Evolutionary conservation across 192 early-diverging fungal genomes (phyloP).

Genomic region (Rhizoclosmatium globosum): DNA sequence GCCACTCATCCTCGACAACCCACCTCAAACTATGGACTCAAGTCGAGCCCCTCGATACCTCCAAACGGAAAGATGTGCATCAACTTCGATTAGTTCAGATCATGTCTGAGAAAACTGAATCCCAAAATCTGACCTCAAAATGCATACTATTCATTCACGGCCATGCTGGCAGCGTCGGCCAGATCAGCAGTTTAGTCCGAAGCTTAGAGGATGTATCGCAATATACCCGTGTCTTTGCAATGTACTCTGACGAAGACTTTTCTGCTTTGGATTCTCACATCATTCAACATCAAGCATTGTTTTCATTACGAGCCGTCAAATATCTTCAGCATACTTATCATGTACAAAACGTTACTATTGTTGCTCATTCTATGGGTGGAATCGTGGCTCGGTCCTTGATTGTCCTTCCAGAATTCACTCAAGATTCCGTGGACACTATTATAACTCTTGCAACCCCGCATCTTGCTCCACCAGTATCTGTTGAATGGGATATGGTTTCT

Average conservation of each 20-base stretch:
- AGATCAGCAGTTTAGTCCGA: constrained; percentile 86
- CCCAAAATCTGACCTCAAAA: not conserved
- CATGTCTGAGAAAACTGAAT: not conserved
- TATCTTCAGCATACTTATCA: constrained; percentile 48
- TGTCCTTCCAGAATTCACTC: constrained; percentile 72
- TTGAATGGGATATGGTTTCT: constrained; percentile 64
- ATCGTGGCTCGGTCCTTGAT: constrained; percentile 88
- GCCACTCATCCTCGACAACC: not conserved
- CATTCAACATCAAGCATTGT: constrained; percentile 86
- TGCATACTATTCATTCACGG: constrained; percentile 93
- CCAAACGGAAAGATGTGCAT: not conserved
- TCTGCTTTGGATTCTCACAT: constrained; percentile 87
- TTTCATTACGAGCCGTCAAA: constrained; percentile 47
- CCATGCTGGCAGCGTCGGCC: constrained; percentile 92
- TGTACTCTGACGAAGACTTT: constrained; percentile 90
- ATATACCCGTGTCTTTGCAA: constrained; percentile 41
- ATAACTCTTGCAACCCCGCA: constrained; percentile 93
- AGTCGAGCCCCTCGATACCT: not conserved
- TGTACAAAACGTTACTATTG: constrained; percentile 72
- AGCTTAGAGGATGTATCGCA: constrained; percentile 45
- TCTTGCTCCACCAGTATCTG: constrained; percentile 76
- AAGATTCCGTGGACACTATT: constrained; percentile 79
- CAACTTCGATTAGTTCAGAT: not conserved
- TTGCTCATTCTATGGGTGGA: constrained; percentile 97
- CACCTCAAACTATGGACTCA: not conserved